Base-by-base conservation (phyloP, 2,329 filamentous ascomycete genomes). In the Ceratocystiopsis brevicomis region DNA sequence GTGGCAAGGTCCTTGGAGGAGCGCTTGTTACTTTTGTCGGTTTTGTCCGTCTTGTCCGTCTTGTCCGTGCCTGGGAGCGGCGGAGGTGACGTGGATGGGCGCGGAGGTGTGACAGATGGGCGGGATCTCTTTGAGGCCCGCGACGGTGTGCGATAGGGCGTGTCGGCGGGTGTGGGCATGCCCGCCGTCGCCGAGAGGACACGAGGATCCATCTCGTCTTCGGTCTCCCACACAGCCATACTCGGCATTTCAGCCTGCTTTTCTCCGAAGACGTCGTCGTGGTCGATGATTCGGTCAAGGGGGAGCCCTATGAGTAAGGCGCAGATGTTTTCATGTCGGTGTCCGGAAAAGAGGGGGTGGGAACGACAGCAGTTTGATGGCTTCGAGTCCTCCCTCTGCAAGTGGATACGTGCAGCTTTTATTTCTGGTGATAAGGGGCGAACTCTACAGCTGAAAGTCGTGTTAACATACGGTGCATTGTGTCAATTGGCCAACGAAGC, bases 141-240 rank as follows among this genome's bases (percentile, higher is more conserved):
- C 21, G 84, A 87, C 42, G 78, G 74, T 9, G 78, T 79, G 52
- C 78, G 70, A 53, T 82, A 83, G 17, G 80, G 79, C 21, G 80
- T 81, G 49, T 80, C 76, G 34, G 71, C 69, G 12, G 82, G 78
- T 34, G 80, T 78, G 30, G 84, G 79, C 46, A 86, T 64, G 39
- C 72, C 47, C 25, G 46, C 44, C 2, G 43, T 41, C 3, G 47
- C 65, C 52, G 73, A 66, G 49, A 66, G 65, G 50, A 70, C 68
- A 48, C 69, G 68, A 48, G 64, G 64, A 50, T 67, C 62, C 50
- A 68, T 68, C 57, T 79, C 73, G 53, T 78, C 71, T 47, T 78
- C 74, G 8, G 71, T 78, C 55, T 76, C 70, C 72, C 73, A 76
- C 39, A 60, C 61, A 47, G 62, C 62, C 71, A 76, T 77, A 39